Conservation (phyloP, 1,284 basidiomycete genomes). For the Apiotrichum montevideense region DNA sequence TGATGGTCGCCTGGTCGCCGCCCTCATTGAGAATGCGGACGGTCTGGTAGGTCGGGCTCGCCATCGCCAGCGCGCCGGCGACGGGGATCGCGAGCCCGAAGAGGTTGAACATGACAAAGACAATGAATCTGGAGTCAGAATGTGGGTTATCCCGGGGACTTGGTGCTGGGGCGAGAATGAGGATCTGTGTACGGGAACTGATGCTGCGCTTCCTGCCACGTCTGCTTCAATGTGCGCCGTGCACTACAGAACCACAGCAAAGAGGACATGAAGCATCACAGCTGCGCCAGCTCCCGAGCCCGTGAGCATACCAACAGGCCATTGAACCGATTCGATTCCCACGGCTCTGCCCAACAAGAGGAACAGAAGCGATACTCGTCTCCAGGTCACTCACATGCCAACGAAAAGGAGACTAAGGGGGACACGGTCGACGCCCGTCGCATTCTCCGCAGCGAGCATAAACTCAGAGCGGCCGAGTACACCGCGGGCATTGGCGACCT, state of each 20-base stretch:
- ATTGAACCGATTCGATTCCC: no score
- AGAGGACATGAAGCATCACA: no score
- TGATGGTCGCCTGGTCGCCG: conserved; percentile 22
- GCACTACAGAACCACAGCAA: no score
- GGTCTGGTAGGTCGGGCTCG: conserved; percentile 30
- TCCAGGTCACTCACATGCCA: conserved; percentile 23
- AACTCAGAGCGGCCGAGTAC: conserved; percentile 24
- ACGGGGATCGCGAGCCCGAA: conserved; percentile 33
- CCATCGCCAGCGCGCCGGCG: conserved; percentile 30
- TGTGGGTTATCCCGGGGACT: background rate
- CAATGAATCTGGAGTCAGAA: conserved; percentile 25
- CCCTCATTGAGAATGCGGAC: conserved; percentile 22
- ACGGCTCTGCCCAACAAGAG: no score
- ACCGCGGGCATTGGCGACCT: conserved; percentile 25
- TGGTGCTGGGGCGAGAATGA: no score
- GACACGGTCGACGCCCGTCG: conserved; percentile 33
- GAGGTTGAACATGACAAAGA: conserved; percentile 38
- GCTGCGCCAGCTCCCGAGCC: no score
- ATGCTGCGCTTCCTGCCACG: no score
- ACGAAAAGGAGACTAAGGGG: conserved; percentile 26
- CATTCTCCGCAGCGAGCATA: conserved; percentile 27
- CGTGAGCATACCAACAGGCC: no score
- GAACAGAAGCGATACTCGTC: background rate
- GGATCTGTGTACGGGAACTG: no score
- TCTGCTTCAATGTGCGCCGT: no score